Evolutionary conservation across 2,329 filamentous ascomycete genomes (phyloP).

Genomic region (Samsoniella hepiali): DNA sequence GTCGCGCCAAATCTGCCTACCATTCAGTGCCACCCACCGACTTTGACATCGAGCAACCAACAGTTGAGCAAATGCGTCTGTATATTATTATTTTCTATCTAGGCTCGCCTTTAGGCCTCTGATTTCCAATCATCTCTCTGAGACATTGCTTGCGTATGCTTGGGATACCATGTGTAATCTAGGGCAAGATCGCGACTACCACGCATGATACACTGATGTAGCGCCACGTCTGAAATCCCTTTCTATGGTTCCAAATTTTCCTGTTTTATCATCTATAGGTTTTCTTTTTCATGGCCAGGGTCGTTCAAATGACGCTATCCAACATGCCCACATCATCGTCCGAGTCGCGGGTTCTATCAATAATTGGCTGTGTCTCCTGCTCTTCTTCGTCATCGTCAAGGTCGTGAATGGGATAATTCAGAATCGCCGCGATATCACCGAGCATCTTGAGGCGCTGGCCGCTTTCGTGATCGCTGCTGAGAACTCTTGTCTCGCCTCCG

Average conservation of each 20-base stretch:
- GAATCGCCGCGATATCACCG: slow-evolving; percentile 82
- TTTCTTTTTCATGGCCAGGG: not conserved
- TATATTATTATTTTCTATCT: no score
- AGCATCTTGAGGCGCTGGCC: slow-evolving; percentile 79
- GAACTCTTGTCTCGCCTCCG: slow-evolving; percentile 82
- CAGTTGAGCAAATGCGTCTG: no score
- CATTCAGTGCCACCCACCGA: no score
- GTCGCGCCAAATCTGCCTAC: no score
- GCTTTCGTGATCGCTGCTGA: slow-evolving; percentile 93
- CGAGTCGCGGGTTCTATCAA: slow-evolving; percentile 24
- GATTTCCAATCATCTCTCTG: no score
- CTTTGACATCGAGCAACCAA: no score
- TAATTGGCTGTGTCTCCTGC: slow-evolving; percentile 29
- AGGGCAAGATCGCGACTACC: no score
- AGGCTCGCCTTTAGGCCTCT: no score
- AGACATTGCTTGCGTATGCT: no score
- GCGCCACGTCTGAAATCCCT: no score
- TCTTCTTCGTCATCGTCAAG: slow-evolving; percentile 67
- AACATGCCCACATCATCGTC: slow-evolving; percentile 30
- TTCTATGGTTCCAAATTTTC: not conserved
- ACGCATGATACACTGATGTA: not conserved
- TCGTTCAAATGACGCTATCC: slow-evolving; percentile 34
- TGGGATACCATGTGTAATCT: no score
- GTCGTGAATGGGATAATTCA: slow-evolving; percentile 84
- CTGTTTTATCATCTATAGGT: not conserved